Percentiles rank a stretch among this genome's conserved stretches.
phyloP scores from a whole-genome alignment of 2,329 filamentous ascomycete species.

The Dothiorella sarmentorum region DNA sequence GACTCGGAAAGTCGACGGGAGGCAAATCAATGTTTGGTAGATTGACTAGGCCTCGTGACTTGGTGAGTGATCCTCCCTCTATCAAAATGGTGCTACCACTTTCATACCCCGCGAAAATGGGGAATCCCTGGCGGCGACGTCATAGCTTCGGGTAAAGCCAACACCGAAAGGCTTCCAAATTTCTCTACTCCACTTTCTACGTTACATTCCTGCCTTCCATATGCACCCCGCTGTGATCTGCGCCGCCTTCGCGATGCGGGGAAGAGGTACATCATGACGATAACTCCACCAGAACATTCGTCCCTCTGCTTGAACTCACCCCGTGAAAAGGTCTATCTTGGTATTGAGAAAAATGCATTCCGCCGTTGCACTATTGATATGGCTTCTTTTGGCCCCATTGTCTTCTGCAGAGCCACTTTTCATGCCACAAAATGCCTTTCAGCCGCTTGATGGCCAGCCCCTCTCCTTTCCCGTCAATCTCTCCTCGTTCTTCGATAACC shows the following conservation, averaged over 20 bases:
- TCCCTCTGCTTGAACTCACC: too few relatives aligned
- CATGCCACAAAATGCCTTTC: slow-evolving; percentile 23
- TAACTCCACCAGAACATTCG: too few relatives aligned
- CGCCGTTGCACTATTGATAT: background rate
- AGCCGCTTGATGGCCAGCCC: slow-evolving; percentile 18
- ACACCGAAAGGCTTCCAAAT: background rate
- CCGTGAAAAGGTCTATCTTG: too few relatives aligned
- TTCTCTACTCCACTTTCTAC: background rate
- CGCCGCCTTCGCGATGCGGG: background rate
- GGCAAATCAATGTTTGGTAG: too few relatives aligned
- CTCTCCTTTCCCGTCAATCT: slow-evolving; percentile 18
- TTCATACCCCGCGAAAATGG: too few relatives aligned
- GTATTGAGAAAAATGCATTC: background rate
- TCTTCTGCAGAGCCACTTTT: slow-evolving; percentile 19
- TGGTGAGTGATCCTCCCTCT: too few relatives aligned
- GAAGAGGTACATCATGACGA: background rate
- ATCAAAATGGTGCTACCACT: too few relatives aligned
- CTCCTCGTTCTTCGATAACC: slow-evolving; percentile 16
- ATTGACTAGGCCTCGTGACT: too few relatives aligned
- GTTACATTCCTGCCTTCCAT: slow-evolving; percentile 1
- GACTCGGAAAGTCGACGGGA: too few relatives aligned
- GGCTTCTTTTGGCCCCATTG: background rate
- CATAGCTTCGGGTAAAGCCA: background rate
- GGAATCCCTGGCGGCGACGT: background rate
- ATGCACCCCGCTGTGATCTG: background rate